Evolutionary conservation across 1,139 yeast genomes (phyloP).

Genomic region (Zygoascus sp.): DNA sequence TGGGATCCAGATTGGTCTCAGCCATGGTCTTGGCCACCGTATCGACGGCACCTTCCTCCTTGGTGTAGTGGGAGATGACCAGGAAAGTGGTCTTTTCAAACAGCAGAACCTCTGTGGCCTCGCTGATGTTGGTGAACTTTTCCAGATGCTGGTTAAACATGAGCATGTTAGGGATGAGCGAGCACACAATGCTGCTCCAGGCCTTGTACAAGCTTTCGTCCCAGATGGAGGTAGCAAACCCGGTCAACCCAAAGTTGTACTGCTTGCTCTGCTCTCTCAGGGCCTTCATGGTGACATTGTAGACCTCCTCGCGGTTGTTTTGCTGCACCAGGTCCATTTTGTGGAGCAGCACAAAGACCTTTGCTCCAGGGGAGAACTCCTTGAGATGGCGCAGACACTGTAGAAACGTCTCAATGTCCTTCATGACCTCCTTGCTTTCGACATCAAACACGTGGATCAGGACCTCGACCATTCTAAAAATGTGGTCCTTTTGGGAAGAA

Average conservation of each 20-base stretch:
- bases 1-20: slow-evolving; percentile 54
- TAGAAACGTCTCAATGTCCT: slow-evolving; percentile 88
- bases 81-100: slow-evolving; percentile 93
- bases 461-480: slow-evolving; percentile 96
- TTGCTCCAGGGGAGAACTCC: slow-evolving; percentile 85
- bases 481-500: slow-evolving; percentile 81
- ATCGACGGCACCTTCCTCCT: slow-evolving; percentile 13
- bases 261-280: slow-evolving; percentile 73
- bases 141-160: slow-evolving; percentile 71
- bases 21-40: slow-evolving; percentile 14
- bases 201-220: slow-evolving; percentile 95
- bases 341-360: slow-evolving; percentile 85
- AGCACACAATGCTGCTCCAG: slow-evolving; percentile 95
- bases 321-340: slow-evolving; percentile 94
- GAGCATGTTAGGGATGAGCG: slow-evolving; percentile 87
- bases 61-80: slow-evolving; percentile 49
- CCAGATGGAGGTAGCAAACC: slow-evolving; percentile 97
- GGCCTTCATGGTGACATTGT: slow-evolving; percentile 77
- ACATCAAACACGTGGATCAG: slow-evolving; percentile 95
- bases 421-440: slow-evolving; percentile 84
- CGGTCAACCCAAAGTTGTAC: slow-evolving; percentile 72
- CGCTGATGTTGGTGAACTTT: slow-evolving; percentile 68
- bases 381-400: slow-evolving; percentile 77
- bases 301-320: slow-evolving; percentile 79
- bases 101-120: slow-evolving; percentile 85